Evolutionary conservation across 2,329 filamentous ascomycete genomes (phyloP), one percentile per base, ranked within the genome.

Genomic region (Mycosphaerella sp.): DNA sequence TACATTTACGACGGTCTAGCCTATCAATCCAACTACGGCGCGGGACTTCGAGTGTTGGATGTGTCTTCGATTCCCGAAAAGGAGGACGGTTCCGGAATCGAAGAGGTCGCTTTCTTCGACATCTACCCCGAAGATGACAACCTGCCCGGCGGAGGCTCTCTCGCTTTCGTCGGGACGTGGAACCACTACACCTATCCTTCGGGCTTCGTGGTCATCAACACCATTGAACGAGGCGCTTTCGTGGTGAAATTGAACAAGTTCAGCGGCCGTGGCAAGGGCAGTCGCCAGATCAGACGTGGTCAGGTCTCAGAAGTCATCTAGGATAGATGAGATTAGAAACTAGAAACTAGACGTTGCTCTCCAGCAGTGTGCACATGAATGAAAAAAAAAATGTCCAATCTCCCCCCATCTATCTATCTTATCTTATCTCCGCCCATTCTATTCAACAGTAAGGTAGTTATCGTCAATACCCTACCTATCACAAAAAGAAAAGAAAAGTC

Each of bases 161-260:
- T 45, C 12, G 52, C 46, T 17, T 57, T 54, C 43, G 52, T 58
- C 6, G 55, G 57, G 7, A 53, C 50, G 16, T 56, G 51, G 48
- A 73, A 69, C 21, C 70, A 71, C 44, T 79, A 76, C 53, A 73
- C 73, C 1, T 79, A 78, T 62, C 71, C 71, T 58, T 73, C 69
- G 1, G 76, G 76, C 1, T 73, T 72, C 57, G 70, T 79, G 50
- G 69, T 78, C 6, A 62, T 79, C 55, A 78, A 79, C 64, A 75
- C 71, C 2, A 79, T 78, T 50, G 76, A 79, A 64, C 66, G 75
- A 5, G 76, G 76, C 44, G 69, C 71, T 4, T 79, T 73, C 43
- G 69, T 74, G 6, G 67, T 79, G 9, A 78, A 76, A 67, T 46
- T 55, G 39, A 55, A 39, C 28, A 50, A 50, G 40, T 56, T 54